Evolutionary conservation across 495 filamentous ascomycete species (phyloP), one percentile per base, ranked within the genome.

Genomic region (Xeromyces bisporus): DNA sequence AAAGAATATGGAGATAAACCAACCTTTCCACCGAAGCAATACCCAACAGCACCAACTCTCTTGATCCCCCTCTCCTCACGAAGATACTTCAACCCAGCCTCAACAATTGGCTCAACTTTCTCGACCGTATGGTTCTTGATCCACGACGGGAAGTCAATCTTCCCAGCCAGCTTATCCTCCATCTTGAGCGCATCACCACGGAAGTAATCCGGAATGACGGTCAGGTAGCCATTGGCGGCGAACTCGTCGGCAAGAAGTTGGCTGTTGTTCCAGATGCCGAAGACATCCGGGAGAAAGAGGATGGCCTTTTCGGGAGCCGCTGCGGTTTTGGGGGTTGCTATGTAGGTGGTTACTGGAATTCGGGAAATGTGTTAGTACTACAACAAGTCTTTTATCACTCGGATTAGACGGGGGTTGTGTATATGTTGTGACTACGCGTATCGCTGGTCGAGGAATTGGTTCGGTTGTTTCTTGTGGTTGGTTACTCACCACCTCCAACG

Each of bases 161-260:
- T 70, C 18, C 42, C 56, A 1, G 65, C 52, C 1, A 62, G 58
- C 55, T 77, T 74, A 30, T 74, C 60, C 3, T 56, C 56, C 28
- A 46, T 42, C 10, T 44, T 33, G 42, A 81, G 44, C 10, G 71
- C 41, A 42, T 91, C 78, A 30, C 79, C 81, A 25, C 75, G 64
- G 63, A 87, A 81, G 36, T 78, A 55, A 49, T 93, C 84, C 34
- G 80, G 68, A 40, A 92, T 60, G 14, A 86, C 51, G 26, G 72
- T 73, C 13, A 79, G 64, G 53, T 85, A 93, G 26, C 83, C 84
- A 46, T 80, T 78, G 43, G 70, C 73, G 35, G 84, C 84, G 38
- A 68, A 82, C 48, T 82, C 76, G 58, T 91, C 83, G 35, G 81
- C 82, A 35, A 86, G 61, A 50, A 93, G 69, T 59, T 86, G 62